phyloP scores from a whole-genome alignment of 176 grass and related monocot species.

The Ampelocalamus luodianensis region DNA sequence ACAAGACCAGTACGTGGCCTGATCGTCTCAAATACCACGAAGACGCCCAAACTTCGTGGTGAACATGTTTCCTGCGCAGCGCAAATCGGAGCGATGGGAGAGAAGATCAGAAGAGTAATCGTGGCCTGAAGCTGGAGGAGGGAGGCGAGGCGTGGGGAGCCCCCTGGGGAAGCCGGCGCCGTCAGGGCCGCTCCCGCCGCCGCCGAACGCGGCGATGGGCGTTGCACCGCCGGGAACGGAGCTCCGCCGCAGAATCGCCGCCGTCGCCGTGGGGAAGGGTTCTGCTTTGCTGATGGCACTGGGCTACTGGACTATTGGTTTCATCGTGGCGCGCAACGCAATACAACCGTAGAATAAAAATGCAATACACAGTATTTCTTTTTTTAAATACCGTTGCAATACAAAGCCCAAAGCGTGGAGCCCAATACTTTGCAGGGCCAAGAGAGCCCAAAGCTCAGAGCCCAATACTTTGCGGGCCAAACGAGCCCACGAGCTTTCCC shows the following conservation, averaged over 20 bases:
- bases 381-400: not conserved
- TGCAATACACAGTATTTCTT: too few relatives aligned
- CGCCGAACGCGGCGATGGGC: not conserved
- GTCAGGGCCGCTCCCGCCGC: not conserved
- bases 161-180: not conserved
- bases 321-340: too few relatives aligned
- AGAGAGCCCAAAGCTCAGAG: not conserved
- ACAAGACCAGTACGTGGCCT: not conserved
- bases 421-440: too few relatives aligned
- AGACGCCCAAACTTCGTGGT: not conserved
- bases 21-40: not conserved
- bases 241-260: not conserved
- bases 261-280: not conserved
- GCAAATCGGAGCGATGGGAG: not conserved
- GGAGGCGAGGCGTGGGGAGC: not conserved
- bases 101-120: not conserved
- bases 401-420: not conserved
- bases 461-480: not conserved
- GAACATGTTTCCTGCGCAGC: not conserved
- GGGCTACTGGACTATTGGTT: too few relatives aligned
- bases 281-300: not conserved
- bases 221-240: not conserved
- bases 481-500: not conserved
- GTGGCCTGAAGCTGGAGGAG: not conserved
- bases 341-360: too few relatives aligned